Base-by-base conservation (phyloP, 768 basidiomycete genomes). In the Sporobolomyces roseus region DNA sequence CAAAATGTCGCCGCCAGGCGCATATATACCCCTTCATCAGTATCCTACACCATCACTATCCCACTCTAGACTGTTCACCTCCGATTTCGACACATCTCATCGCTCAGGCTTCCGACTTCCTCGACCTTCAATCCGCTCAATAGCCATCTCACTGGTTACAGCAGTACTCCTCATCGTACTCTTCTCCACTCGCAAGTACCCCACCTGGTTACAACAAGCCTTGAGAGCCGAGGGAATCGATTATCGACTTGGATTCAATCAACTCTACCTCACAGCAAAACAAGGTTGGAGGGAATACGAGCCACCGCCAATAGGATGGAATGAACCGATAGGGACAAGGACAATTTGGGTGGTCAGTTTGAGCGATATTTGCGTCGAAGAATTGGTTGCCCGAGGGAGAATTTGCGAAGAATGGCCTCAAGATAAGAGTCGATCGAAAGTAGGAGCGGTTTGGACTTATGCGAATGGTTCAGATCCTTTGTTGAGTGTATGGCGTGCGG, bases 361-460 rank as follows among this genome's bases (percentile, higher is more conserved):
- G 6, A 38, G 49, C 12, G 30, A 36, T 4, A 30, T 12, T 10
- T 71, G 70, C 14, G 50, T 46, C 16, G 70, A 66, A 6, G 4
- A 10, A 3, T 49, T 55, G 43, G 50, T 63, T 19, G 52, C 41
- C 33, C 12, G 10, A 7, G 63, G 74, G 35, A 59, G 25, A 67
- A 71, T 71, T 6, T 63, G 70, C 45, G 61, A 46, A 17, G 14
- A 10, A 12, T 56, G 55, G 55, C 55, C 33, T 4, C 5, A 36
- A 23, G 35, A 38, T 14, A 66, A 62, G 17, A 17, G 10, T 41
- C 38, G 45, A 41, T 41, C 33, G 36, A 48, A 3, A 5, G 56
- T 75, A 36, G 75, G 72, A 56, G 25, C 74, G 0, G 36, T 77
- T 14, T 77, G 66, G 60, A 75, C 72, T 2, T 77, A 63, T 38